Evolutionary conservation across 805 yeast species (phyloP).

Genomic region (Monosporozyma siamensis): DNA sequence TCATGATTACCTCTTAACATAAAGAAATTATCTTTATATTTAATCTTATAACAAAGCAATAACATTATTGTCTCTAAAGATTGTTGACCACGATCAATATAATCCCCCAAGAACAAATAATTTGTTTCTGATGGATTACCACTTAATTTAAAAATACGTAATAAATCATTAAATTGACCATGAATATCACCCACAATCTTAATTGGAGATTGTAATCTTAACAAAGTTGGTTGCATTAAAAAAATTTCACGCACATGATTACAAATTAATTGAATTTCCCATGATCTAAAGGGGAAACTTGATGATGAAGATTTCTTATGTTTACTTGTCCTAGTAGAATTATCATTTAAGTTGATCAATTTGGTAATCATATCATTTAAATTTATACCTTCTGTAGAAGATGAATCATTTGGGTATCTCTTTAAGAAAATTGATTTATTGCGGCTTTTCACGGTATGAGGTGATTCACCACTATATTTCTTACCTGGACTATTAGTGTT

Average conservation of each 20-base stretch:
- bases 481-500: constrained; percentile 3
- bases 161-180: constrained; percentile 88
- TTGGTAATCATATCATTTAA: constrained; percentile 56
- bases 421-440: constrained; percentile 23
- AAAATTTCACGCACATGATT: constrained; percentile 51
- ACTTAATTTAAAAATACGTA: constrained; percentile 84
- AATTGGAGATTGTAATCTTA: constrained; percentile 66
- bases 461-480: too few relatives aligned
- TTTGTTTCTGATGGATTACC: constrained; percentile 94
- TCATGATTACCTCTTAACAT: constrained; percentile 93
- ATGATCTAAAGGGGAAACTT: constrained; percentile 38
- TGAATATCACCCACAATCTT: constrained; percentile 90
- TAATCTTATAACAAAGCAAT: constrained; percentile 84
- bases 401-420: constrained; percentile 24
- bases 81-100: constrained; percentile 96
- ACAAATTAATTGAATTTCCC: constrained; percentile 50
- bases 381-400: constrained; percentile 32
- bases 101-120: constrained; percentile 88
- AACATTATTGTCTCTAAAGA: constrained; percentile 84
- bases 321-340: background rate
- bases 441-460: too few relatives aligned
- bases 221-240: constrained; percentile 52
- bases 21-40: constrained; percentile 92
- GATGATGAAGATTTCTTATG: constrained; percentile 1
- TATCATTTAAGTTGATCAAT: constrained; percentile 37